phyloP scores from a whole-genome alignment of 768 basidiomycete genomes.

The Rhodosporidiobolus sp. region DNA sequence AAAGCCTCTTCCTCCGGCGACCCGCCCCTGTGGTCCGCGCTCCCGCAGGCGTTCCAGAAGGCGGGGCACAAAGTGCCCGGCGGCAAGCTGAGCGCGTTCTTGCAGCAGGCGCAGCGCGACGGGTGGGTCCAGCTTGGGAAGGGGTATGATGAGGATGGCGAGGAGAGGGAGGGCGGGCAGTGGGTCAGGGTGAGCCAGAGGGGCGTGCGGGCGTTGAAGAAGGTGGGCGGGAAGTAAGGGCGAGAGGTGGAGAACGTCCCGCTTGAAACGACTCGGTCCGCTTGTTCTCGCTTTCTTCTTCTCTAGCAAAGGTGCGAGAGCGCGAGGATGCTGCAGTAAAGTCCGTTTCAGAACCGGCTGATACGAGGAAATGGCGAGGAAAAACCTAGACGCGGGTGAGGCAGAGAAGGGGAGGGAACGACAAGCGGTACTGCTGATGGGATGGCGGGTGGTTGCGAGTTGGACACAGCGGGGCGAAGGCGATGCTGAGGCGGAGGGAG shows the following conservation, averaged over 20 bases:
- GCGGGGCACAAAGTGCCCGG: too few relatives aligned
- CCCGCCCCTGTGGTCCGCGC: conserved; percentile 1
- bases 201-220: conserved; percentile 16
- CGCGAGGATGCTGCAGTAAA: background rate
- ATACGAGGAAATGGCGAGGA: too few relatives aligned
- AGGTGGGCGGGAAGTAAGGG: background rate
- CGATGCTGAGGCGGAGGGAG: too few relatives aligned
- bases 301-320: background rate
- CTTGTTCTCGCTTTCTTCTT: background rate
- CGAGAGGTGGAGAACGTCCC: background rate
- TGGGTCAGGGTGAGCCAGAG: conserved; percentile 19
- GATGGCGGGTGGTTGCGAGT: too few relatives aligned
- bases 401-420: too few relatives aligned
- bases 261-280: background rate
- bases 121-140: conserved; percentile 18
- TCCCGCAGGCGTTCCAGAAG: background rate
- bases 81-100: background rate
- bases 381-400: too few relatives aligned
- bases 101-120: background rate
- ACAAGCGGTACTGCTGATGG: too few relatives aligned
- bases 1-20: background rate
- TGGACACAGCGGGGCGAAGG: too few relatives aligned
- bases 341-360: too few relatives aligned
- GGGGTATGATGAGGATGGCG: too few relatives aligned
- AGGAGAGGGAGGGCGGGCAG: conserved; percentile 5